Evolutionary conservation across 2,329 filamentous ascomycete species (phyloP), one percentile per base, ranked within the genome.

Genomic region (Neonectria magnoliae): DNA sequence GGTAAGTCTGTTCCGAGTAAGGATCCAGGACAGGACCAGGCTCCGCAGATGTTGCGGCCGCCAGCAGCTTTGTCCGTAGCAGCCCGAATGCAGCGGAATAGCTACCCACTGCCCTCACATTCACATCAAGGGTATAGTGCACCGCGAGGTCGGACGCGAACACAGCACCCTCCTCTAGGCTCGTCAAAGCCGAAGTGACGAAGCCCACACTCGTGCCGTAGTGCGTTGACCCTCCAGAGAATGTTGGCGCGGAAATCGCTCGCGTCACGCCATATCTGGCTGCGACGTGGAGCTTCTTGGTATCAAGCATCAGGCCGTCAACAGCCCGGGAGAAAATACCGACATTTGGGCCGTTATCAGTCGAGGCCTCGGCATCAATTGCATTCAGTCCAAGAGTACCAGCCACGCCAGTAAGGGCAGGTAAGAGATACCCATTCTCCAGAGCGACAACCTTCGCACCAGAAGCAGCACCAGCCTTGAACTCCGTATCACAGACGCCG

Each of bases 331-430:
- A 87, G 70, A 91, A 90, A 6, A 79, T 73, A 0, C 80, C 75
- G 0, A 77, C 76, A 61, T 79, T 81, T 2, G 75, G 73, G 2
- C 86, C 86, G 64, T 88, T 87, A 66, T 87, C 85, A 0, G 84
- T 86, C 50, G 79, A 78, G 8, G 79, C 73, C 66, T 91, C 90
- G 5, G 82, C 82, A 62, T 87, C 84, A 57, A 92, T 91, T 57
- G 87, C 89, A 66, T 86, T 86, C 7, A 92, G 82, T 1, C 90
- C 90, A 0, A 92, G 77, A 1, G 80, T 80, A 4, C 87, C 86
- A 1, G 85, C 88, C 31, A 91, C 87, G 2, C 86, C 87, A 3
- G 87, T 89, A 65, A 91, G 84, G 0, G 88, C 81, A 6, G 84
- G 81, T 6, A 86, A 85, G n/a, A 91, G 71, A 70, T 91, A 83